Base-by-base conservation (phyloP, 257 asterid genomes). In the Rehmannia glutinosa region DNA sequence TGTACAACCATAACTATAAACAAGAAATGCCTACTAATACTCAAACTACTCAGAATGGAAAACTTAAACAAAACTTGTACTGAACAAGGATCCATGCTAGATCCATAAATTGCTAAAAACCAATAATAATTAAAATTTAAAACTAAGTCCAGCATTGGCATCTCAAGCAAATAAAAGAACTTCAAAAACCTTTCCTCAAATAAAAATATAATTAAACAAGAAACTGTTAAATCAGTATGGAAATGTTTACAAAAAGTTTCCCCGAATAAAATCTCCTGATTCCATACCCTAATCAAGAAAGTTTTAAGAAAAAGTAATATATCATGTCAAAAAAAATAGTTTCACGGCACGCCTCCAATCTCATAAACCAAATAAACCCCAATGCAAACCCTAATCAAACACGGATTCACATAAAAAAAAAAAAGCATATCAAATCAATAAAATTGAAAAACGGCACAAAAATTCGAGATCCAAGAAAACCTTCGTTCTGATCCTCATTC, bases 401-500 rank as follows among this genome's bases (percentile, higher is more conserved):
- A 57, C 47, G 33, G 1, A 62, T 23, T 1, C 30, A 11, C 27
- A 36, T n/a, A 23, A 4, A 8, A 2, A 27, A 59, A 49, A 35
- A 19, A 33, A 23, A 12, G n/a, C n/a, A n/a, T n/a, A n/a, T n/a
- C n/a, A n/a, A 41, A 33, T 0, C 45, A 66, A 28, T 30, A 16
- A 32, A 27, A 62, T 55, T 76, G n/a, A 65, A 74, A 66, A 63
- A 57, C 59, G 15, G 23, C 75, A 58, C 17, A 36, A 15, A 66
- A 66, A 17, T 11, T 33, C 8, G 64, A 80, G 95, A 88, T 88
- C 90, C 67, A 72, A 42, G 12, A 33, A 77, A 70, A 94, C 97
- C 97, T 88, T 91, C 83, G 41, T 69, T 86, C 77, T 80, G 95
- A 82, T 91, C 95, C 68, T 86, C 97, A 71, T 77, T 91, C 83